These are phyloP conservation scores for Aspergillus chevalieri DNA, from an alignment of 2,329 filamentous ascomycete species.

Conservation along the genomic window DNA sequence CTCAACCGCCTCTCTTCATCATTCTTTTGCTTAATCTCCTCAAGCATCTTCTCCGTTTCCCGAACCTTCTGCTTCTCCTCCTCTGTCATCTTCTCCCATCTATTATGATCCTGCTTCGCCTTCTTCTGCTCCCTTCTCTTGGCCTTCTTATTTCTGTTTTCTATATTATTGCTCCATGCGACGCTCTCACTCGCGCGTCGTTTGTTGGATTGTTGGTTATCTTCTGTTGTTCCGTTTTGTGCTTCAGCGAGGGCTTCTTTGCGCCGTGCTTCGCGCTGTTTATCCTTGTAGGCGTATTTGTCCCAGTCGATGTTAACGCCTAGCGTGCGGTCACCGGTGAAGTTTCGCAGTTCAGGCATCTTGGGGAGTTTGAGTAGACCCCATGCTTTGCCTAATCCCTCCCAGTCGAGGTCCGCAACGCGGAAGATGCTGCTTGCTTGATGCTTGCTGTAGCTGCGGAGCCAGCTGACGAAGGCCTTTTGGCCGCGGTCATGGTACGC, in stretches of 20 bases:
- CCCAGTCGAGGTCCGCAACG: constrained; percentile 75
- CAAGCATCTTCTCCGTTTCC: constrained; percentile 60
- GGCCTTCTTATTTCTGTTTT: constrained; percentile 57
- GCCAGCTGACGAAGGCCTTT: constrained; percentile 87
- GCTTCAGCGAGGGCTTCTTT: constrained; percentile 48
- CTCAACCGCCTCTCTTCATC: constrained; percentile 20
- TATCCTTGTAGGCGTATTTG: constrained; percentile 65
- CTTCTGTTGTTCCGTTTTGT: constrained; percentile 33
- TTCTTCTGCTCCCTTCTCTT: constrained; percentile 60
- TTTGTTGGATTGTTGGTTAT: constrained; percentile 40
- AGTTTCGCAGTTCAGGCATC: constrained; percentile 83
- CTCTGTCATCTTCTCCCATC: constrained; percentile 61
- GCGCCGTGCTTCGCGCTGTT: constrained; percentile 61
- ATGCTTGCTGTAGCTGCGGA: constrained; percentile 85
- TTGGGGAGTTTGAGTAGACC: constrained; percentile 79
- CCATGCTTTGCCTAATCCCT: constrained; percentile 73
- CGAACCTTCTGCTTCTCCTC: constrained; percentile 59
- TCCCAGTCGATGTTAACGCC: constrained; percentile 57
- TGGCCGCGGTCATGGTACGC: constrained; percentile 81
- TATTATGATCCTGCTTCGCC: constrained; percentile 59
- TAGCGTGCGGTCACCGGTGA: constrained; percentile 60
- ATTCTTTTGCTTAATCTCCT: constrained; percentile 57
- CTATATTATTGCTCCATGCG: constrained; percentile 68
- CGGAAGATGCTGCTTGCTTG: constrained; percentile 88
- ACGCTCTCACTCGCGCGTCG: constrained; percentile 55